Base-by-base conservation (phyloP, 331 rosid genomes). In the Erythrophleum ivorense region DNA sequence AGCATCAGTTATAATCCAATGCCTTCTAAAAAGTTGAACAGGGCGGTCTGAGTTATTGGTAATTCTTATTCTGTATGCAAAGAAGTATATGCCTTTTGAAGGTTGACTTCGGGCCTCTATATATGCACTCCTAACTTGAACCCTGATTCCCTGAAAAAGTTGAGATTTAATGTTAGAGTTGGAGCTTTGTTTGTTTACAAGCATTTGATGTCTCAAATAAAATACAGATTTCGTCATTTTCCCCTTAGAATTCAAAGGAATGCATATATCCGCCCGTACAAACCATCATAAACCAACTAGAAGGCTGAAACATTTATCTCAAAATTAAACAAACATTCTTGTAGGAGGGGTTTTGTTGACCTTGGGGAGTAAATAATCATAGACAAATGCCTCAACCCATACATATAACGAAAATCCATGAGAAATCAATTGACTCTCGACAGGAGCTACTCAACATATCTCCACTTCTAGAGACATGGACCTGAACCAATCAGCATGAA, bases 91-190 rank as follows among this genome's bases (percentile, higher is more conserved):
- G 50, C 90, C 94, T 86, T 85, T 88, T 16, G 87, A 88, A 82
- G 98, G 98, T 78, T 94, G 97, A 82, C 99, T 96, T 81, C 99
- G 87, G 48, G 95, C 91, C 88, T 96, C 99, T 83, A 93, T 91
- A 82, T 90, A 96, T 49, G 90, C 88, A 80, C 97, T 96, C 86
- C 97, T 92, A 71, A 96, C 99, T 86, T 96, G 95, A 85, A 94
- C 97, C 86, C 95, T 90, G 87, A 96, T 86, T 13, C 99, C 97
- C 99, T 94, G 87, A 57, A 84, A 71, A 85, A 82, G 41, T 78
- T 46, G 74, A 36, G 66, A 49, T 74, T 83, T 71, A 57, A 77
- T 18, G 79, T 84, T 60, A 72, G 54, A 50, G 41, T 58, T 13
- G 33, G 40, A 29, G 16, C 14, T 84, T n/a, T 68, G 11, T 45